Conservation (phyloP, 129 eudicot genomes). For the Erigeron canadensis region DNA sequence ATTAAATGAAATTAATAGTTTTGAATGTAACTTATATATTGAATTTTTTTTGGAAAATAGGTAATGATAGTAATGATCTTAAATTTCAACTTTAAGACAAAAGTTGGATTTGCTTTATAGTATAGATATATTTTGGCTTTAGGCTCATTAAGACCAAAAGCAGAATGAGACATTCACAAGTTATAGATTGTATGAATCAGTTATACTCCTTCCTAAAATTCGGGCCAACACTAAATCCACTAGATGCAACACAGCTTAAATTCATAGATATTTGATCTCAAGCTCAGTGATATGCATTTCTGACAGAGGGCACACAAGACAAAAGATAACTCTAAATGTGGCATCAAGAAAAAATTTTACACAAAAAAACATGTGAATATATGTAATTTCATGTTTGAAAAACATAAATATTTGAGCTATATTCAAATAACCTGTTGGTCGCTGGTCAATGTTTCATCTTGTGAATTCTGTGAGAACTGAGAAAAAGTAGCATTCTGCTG, state of each 20-base stretch:
- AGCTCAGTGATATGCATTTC: slow-evolving; percentile 14
- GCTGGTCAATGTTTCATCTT: slow-evolving; percentile 47
- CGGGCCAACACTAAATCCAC: not conserved
- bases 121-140: slow-evolving; percentile 13
- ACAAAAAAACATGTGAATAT: slow-evolving; percentile 6
- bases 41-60: too few relatives aligned
- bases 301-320: slow-evolving; percentile 7
- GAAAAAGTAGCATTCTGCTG: slow-evolving; percentile 66
- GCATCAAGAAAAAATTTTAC: slow-evolving; percentile 3
- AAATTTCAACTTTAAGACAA: too few relatives aligned
- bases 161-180: slow-evolving; percentile 26
- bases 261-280: not conserved
- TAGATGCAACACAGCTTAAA: too few relatives aligned
- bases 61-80: too few relatives aligned
- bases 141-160: slow-evolving; percentile 15
- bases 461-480: slow-evolving; percentile 77
- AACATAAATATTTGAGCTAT: not conserved
- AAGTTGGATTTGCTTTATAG: too few relatives aligned
- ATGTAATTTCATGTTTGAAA: not conserved
- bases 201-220: slow-evolving; percentile 9
- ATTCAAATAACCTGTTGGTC: slow-evolving; percentile 35
- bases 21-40: too few relatives aligned
- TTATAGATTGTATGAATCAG: slow-evolving; percentile 4
- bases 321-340: slow-evolving; percentile 1
- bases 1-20: too few relatives aligned